These are phyloP conservation scores for Lepraria neglecta DNA, from an alignment of 495 filamentous ascomycete genomes.

Conservation along the genomic window DNA sequence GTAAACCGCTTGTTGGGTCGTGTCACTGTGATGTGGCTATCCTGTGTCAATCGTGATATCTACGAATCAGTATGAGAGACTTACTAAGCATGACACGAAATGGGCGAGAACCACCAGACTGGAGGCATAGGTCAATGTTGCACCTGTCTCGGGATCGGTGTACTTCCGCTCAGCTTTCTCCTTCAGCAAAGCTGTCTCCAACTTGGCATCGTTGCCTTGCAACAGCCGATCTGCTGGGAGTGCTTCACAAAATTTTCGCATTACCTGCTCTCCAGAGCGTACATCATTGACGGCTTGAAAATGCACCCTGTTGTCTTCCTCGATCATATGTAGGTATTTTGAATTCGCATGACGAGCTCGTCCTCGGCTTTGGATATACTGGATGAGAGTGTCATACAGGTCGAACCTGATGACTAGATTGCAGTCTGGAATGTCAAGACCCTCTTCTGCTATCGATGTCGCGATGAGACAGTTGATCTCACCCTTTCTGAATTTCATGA, in stretches of 20 bases:
- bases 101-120: slow-evolving; percentile 60
- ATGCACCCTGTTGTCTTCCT: slow-evolving; percentile 59
- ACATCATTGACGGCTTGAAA: slow-evolving; percentile 50
- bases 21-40: slow-evolving; percentile 56
- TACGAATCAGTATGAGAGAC: slow-evolving; percentile 25
- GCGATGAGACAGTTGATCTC: slow-evolving; percentile 82
- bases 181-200: slow-evolving; percentile 49
- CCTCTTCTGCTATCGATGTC: slow-evolving; percentile 91
- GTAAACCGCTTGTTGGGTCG: slow-evolving; percentile 53
- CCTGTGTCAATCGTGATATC: slow-evolving; percentile 12
- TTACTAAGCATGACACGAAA: slow-evolving; percentile 53
- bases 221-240: slow-evolving; percentile 73
- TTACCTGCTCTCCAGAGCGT: slow-evolving; percentile 45
- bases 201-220: slow-evolving; percentile 51
- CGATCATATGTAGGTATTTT: slow-evolving; percentile 76
- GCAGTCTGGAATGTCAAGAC: slow-evolving; percentile 92
- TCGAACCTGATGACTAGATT: slow-evolving; percentile 88
- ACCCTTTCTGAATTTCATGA: slow-evolving; percentile 72
- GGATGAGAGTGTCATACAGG: slow-evolving; percentile 84
- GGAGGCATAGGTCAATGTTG: slow-evolving; percentile 72
- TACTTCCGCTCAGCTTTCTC: slow-evolving; percentile 52
- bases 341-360: slow-evolving; percentile 72
- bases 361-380: slow-evolving; percentile 94
- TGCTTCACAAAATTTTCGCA: slow-evolving; percentile 67
- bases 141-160: slow-evolving; percentile 61